Conservation (phyloP, 108 stramenopile genomes). For the Poteriospumella lacustris region DNA sequence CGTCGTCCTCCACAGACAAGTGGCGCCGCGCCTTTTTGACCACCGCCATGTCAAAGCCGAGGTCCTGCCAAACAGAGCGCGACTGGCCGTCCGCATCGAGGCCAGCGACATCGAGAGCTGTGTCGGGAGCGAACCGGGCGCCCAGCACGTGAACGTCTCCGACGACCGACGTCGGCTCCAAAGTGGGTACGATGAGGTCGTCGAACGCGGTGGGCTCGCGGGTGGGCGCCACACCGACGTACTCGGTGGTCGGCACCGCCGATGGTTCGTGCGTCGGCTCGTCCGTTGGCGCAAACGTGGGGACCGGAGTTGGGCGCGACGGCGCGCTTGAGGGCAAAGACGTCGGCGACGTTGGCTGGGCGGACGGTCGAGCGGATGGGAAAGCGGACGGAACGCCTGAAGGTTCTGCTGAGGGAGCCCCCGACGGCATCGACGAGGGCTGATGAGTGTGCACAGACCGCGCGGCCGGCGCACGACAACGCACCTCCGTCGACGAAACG, state of each 20-base stretch:
- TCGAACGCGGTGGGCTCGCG: neutral
- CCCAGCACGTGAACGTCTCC: neutral
- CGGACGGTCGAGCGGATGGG: neutral
- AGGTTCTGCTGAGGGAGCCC: neutral
- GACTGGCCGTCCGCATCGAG: neutral
- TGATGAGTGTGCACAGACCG: neutral
- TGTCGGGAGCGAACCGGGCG: neutral
- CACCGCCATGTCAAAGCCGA: neutral
- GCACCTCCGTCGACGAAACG: neutral
- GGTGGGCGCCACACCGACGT: neutral
- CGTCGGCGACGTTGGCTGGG: neutral
- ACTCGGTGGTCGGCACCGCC: neutral
- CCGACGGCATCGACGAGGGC: neutral
- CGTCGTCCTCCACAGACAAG: neutral
- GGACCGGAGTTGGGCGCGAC: neutral
- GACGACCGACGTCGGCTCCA: neutral
- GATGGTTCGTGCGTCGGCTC: neutral
- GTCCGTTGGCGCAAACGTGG: neutral
- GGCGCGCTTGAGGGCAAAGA: neutral
- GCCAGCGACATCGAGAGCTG: neutral
- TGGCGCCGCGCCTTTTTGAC: neutral
- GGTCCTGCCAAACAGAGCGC: neutral
- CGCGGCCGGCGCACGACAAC: neutral
- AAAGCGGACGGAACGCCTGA: neutral
- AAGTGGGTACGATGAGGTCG: neutral